These are phyloP conservation scores for Phytophthora agathidicida DNA, from an alignment of 352 stramenopile species.

Conservation along the genomic window DNA sequence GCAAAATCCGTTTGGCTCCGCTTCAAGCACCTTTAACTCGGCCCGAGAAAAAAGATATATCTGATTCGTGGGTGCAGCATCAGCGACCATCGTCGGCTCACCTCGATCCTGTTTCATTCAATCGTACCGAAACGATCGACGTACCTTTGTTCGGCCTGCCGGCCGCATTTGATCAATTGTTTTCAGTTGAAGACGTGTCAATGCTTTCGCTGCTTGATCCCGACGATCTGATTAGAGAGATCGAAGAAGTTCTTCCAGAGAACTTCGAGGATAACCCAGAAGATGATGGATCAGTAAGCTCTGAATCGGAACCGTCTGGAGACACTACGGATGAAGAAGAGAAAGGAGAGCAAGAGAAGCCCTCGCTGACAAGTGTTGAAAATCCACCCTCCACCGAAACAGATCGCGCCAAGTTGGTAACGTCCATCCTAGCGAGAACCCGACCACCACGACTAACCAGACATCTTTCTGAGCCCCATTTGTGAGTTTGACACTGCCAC, in stretches of 20 bases:
- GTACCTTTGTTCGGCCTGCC: constrained; percentile 12
- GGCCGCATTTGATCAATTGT: constrained; percentile 40
- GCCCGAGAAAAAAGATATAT: constrained; percentile 1
- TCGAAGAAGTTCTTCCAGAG: constrained; percentile 65
- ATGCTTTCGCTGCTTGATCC: constrained; percentile 48
- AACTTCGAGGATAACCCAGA: constrained; percentile 46
- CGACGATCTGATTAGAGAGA: constrained; percentile 70
- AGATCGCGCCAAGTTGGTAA: not conserved
- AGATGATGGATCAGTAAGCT: constrained; percentile 60
- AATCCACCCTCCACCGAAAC: not conserved
- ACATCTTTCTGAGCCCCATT: constrained; percentile 39
- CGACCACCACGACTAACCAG: constrained; percentile 30
- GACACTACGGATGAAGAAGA: constrained; percentile 74
- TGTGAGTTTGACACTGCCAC: constrained; percentile 28
- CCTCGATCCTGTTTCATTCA: constrained; percentile 13
- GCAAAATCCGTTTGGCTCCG: constrained; percentile 36
- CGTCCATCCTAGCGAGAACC: constrained; percentile 1
- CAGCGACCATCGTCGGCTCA: constrained; percentile 3
- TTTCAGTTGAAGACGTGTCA: constrained; percentile 35
- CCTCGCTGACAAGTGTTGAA: constrained; percentile 9
- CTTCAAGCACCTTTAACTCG: constrained; percentile 5
- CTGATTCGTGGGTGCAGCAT: constrained; percentile 7
- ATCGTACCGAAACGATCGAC: constrained; percentile 4
- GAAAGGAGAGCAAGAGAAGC: constrained; percentile 42
- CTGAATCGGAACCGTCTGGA: constrained; percentile 74